Conservation (phyloP, 768 basidiomycete genomes). For the Amanita subjunquillea region DNA sequence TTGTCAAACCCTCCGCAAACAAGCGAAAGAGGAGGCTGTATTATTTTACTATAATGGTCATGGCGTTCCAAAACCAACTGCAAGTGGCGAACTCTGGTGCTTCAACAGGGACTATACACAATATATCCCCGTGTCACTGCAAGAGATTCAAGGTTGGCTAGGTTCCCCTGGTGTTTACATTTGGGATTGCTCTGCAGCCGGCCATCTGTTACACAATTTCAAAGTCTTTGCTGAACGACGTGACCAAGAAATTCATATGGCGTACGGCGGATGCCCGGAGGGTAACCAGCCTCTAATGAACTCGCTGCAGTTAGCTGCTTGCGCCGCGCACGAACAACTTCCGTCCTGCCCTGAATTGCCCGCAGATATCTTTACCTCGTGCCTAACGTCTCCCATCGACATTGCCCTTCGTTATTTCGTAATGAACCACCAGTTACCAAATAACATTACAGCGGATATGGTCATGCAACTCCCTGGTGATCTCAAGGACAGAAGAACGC, state of each 20-base stretch:
- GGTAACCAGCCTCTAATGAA: conserved; percentile 69
- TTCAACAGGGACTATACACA: conserved; percentile 97
- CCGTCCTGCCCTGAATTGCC: conserved; percentile 96
- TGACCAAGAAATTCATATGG: conserved; percentile 52
- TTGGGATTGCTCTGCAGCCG: conserved; percentile 99
- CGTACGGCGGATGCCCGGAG: conserved; percentile 48
- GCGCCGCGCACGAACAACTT: conserved; percentile 81
- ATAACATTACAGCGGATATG: conserved; percentile 78
- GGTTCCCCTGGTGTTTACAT: conserved; percentile 95
- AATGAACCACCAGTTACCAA: conserved; percentile 80
- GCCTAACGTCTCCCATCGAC: conserved; percentile 96
- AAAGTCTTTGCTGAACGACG: conserved; percentile 68
- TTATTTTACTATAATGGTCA: conserved; percentile 98
- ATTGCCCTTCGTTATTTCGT: conserved; percentile 92
- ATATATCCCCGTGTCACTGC: conserved; percentile 93
- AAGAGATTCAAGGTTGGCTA: conserved; percentile 89
- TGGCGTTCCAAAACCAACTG: conserved; percentile 93
- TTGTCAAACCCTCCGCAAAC: conserved; percentile 72
- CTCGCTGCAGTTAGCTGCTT: conserved; percentile 92
- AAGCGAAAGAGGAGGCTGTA: conserved; percentile 88
- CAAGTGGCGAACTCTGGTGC: conserved; percentile 96
- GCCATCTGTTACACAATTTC: conserved; percentile 86
- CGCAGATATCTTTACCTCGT: conserved; percentile 95
- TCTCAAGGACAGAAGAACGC: conserved; percentile 91
- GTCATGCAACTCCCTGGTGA: conserved; percentile 94